phyloP scores from a whole-genome alignment of 2,329 filamentous ascomycete species.

The Cladorrhinum sp. region DNA sequence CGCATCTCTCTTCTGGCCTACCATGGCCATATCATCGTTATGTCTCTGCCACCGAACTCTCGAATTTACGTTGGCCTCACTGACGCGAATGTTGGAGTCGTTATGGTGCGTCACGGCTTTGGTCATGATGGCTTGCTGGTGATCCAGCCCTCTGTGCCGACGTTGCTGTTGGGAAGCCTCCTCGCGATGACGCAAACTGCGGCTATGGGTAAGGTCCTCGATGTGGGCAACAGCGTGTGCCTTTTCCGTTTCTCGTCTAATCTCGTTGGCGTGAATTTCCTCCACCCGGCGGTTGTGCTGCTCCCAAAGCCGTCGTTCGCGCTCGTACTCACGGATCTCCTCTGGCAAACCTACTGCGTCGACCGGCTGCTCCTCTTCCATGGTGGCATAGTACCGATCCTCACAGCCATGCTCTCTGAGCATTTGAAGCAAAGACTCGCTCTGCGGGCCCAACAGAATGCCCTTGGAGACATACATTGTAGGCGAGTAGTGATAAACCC shows the following conservation, averaged over 20 bases:
- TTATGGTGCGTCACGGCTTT: slow-evolving; percentile 18
- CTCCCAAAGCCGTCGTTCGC: slow-evolving; percentile 20
- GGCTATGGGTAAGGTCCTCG: slow-evolving; percentile 18
- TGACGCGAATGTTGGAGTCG: slow-evolving; percentile 17
- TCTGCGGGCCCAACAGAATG: slow-evolving; percentile 20
- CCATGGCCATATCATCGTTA: slow-evolving; percentile 20
- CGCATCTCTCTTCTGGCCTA: slow-evolving; percentile 14
- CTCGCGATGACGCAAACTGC: slow-evolving; percentile 17
- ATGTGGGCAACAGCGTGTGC: slow-evolving; percentile 15
- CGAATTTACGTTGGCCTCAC: slow-evolving; percentile 16
- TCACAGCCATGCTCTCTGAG: slow-evolving; percentile 23
- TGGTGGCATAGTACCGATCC: slow-evolving; percentile 27
- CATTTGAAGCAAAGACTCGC: slow-evolving; percentile 20
- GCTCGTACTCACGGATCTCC: slow-evolving; percentile 26
- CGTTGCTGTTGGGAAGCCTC: slow-evolving; percentile 19
- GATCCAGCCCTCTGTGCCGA: slow-evolving; percentile 19
- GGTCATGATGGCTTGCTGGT: slow-evolving; percentile 19
- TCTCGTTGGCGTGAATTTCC: slow-evolving; percentile 18
- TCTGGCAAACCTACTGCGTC: slow-evolving; percentile 26
- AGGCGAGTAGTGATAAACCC: slow-evolving; percentile 30
- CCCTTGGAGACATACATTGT: slow-evolving; percentile 32
- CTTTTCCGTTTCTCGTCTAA: slow-evolving; percentile 23
- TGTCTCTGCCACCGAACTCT: slow-evolving; percentile 21
- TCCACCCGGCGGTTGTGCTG: slow-evolving; percentile 16
- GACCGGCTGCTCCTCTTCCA: slow-evolving; percentile 22